Base-by-base conservation (phyloP, 495 filamentous ascomycete species). In the Umbilicaria muhlenbergii region DNA sequence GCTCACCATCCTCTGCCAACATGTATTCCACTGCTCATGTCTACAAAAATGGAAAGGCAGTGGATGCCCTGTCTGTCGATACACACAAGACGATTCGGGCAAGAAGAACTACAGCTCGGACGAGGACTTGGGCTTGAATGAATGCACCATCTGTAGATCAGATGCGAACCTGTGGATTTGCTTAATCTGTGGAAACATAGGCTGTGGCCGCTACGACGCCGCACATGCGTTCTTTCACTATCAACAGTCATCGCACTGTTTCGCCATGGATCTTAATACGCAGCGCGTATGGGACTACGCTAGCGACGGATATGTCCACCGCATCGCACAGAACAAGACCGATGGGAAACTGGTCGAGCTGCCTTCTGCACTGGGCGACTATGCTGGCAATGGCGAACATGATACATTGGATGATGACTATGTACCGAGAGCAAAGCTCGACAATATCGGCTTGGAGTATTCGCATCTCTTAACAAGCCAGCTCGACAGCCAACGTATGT, bases 201-300 rank as follows among this genome's bases (percentile, higher is more conserved):
- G 91, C 6, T 98, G 91, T 55, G 91, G 91, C 10, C 76, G 91
- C 21, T 98, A 98, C 57, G 89, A 94, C 56, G 75, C 75, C 18
- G 92, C 86, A 2, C 91, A 98, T 58, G 91, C 91, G 28, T 94
- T 89, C 57, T 77, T 80, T 11, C 91, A 98, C 64, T 98, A 83
- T 70, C 85, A 93, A 63, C 71, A 83, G 38, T 92, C 84, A 3
- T 71, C 72, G 0, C 91, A 98, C 60, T 83, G 77, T 46, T 98
- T 92, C 56, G 83, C 86, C 38, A 80, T 98, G 64, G 92, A 98
- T 56, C 73, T 96, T 31, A 75, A 75, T 35, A 88, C 87, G 0
- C 89, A 98, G 56, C 82, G 89, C 46, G 86, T 98, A 5, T 98
- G 91, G 91, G 92, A 98, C 65, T 98, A 98, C 54, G 81, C 81